Conservation (phyloP, 2,329 filamentous ascomycete genomes). For the Fusarium tuaranense region DNA sequence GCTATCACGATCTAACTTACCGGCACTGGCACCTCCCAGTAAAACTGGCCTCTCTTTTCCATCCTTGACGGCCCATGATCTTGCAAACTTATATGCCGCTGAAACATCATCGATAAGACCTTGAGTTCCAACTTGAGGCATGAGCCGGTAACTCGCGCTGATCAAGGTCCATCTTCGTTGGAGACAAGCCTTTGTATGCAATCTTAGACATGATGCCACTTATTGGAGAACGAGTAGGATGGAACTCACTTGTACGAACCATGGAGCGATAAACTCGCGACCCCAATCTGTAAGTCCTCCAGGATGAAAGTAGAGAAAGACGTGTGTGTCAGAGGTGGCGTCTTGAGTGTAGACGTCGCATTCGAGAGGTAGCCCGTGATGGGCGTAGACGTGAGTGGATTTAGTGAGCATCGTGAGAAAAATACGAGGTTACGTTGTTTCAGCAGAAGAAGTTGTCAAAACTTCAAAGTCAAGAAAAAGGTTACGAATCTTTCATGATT, state of each 20-base stretch:
- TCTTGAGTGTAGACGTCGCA: constrained; percentile 50
- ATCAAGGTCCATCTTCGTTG: constrained; percentile 50
- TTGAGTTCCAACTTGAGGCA: constrained; percentile 46
- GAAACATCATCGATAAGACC: constrained; percentile 47
- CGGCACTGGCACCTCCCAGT: constrained; percentile 49
- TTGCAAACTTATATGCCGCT: constrained; percentile 49
- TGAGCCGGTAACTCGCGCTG: constrained; percentile 50
- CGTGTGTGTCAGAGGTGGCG: constrained; percentile 41
- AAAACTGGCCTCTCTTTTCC: constrained; percentile 44
- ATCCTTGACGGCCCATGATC: constrained; percentile 25
- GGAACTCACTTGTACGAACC: constrained; percentile 49
- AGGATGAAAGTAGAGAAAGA: constrained; percentile 53
- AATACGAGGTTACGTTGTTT: not conserved
- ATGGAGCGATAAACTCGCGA: constrained; percentile 48
- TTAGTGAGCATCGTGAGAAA: constrained; percentile 41
- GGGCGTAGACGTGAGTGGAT: constrained; percentile 45
- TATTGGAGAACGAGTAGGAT: not conserved
- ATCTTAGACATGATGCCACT: not conserved
- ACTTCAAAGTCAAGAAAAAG: not conserved
- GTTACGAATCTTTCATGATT: not conserved
- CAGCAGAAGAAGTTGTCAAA: not conserved
- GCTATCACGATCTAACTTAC: constrained; percentile 30
- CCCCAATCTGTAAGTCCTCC: constrained; percentile 50
- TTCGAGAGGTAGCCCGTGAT: constrained; percentile 48
- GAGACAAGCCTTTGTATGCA: constrained; percentile 41